Percentiles rank a stretch among this genome's conserved stretches.
Evolutionary conservation across 208 protist genomes (phyloP).

Genomic region (Leishmania tropica): DNA sequence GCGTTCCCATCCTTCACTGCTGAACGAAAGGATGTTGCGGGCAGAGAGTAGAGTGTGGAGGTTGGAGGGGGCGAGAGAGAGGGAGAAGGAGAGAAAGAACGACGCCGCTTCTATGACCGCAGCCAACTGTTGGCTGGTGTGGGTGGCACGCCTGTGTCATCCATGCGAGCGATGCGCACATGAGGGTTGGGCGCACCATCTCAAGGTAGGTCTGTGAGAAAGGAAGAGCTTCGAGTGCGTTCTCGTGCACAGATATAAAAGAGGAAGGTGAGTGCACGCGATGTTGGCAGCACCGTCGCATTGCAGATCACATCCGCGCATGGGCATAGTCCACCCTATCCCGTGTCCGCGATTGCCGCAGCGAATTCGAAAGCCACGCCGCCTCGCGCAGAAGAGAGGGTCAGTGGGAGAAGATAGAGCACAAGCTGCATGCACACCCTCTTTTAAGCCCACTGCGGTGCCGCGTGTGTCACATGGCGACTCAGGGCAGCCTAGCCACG

Average conservation of each 20-base stretch:
- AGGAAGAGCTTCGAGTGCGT: not conserved
- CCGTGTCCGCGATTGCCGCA: not conserved
- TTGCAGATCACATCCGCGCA: not conserved
- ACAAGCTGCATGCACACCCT: not conserved
- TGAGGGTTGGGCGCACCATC: not conserved
- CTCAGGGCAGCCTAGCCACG: not conserved
- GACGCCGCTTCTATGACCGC: not conserved
- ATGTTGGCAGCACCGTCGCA: not conserved
- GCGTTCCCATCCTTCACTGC: not conserved
- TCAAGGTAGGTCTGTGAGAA: not conserved
- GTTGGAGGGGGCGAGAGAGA: not conserved
- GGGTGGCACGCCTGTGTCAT: not conserved
- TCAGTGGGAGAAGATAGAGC: not conserved
- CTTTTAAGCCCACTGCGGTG: not conserved
- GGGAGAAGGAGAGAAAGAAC: too few species aligned
- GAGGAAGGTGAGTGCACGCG: not conserved
- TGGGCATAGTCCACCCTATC: not conserved
- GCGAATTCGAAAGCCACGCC: not conserved
- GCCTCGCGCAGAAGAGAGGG: not conserved
- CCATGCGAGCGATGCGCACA: not conserved
- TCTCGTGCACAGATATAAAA: not conserved
- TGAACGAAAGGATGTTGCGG: not conserved
- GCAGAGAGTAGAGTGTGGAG: not conserved
- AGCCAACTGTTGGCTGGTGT: not conserved
- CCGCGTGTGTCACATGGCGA: not conserved